Base-by-base conservation (phyloP, 306 rosid genomes). In the Psophocarpus tetragonolobus region DNA sequence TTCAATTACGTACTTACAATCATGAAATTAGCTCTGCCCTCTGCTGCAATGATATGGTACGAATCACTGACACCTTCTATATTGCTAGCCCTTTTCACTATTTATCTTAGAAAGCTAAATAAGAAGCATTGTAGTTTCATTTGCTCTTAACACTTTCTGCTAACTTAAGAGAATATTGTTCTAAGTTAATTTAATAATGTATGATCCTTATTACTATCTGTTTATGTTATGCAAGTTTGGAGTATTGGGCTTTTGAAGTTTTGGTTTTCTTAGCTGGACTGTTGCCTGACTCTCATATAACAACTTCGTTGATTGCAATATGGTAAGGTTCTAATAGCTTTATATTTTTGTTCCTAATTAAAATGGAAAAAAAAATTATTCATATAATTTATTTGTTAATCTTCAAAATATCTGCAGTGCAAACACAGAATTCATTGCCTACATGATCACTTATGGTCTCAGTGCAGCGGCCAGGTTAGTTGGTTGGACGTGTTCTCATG, bases 231-330 rank as follows among this genome's bases (percentile, higher is more conserved):
- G 82, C 76, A 63, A 94, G 98, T 83, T 89, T 92, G 93, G 98
- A 91, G 88, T 87, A 87, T 50, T 92, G 97, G 97, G 98, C 95
- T 33, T 92, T 94, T 17, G 98, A 94, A 82, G 78, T 89, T 84
- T 71, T 94, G 79, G 96, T 92, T 72, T 76, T 94, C 75, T 84
- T 94, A 75, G 91, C 94, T 33, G 98, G 97, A 83, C 47, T 92
- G 62, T 44, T 90, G 84, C 92, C 94, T 42, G 82, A 92, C 79
- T 61, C 98, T 4, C 76, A 85, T 70, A 81, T 66, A 77, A 87
- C 88, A 35, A 92, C 96, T 69, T 89, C 98, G 3, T 77, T 94
- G 77, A 88, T 94, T 74, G 98, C 96, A 78, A 83, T 92, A 75
- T 89, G 98, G 98, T 90, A 76, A 30, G 88, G 18, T 60, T 81